Conservation (phyloP, 208 protist genomes). For the Trypanosoma congolense region DNA sequence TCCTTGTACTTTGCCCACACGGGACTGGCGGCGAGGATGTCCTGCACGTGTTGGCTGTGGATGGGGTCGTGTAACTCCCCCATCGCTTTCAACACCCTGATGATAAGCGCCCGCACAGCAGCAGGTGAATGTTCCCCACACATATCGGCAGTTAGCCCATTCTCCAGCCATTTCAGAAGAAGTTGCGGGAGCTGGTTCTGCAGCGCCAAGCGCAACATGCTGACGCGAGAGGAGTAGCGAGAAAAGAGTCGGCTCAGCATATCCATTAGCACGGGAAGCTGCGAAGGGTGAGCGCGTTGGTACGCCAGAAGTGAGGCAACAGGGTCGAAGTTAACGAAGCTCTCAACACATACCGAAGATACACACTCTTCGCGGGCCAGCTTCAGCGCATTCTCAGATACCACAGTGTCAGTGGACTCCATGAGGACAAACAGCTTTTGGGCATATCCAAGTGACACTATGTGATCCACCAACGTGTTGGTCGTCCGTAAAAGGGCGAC, state of each 20-base stretch:
- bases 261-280: slow-evolving; percentile 44
- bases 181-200: slow-evolving; percentile 42
- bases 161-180: slow-evolving; percentile 60
- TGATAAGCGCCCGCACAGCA: slow-evolving; percentile 71
- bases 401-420: slow-evolving; percentile 6
- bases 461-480: slow-evolving; percentile 46
- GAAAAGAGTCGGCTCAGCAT: slow-evolving; percentile 53
- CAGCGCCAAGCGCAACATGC: slow-evolving; percentile 24
- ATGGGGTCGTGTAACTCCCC: slow-evolving; percentile 35
- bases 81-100: slow-evolving; percentile 86
- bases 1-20: slow-evolving; percentile 87
- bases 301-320: slow-evolving; percentile 41
- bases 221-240: slow-evolving; percentile 27
- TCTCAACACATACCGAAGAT: slow-evolving; percentile 58
- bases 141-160: slow-evolving; percentile 32
- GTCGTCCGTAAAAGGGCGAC: slow-evolving; percentile 44
- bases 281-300: slow-evolving; percentile 15
- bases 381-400: slow-evolving; percentile 32
- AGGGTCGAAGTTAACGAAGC: slow-evolving; percentile 33
- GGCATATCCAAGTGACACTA: slow-evolving; percentile 64
- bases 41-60: slow-evolving; percentile 29
- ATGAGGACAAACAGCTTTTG: slow-evolving; percentile 51
- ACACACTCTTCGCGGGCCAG: slow-evolving; percentile 55
- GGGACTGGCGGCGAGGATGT: slow-evolving; percentile 42
- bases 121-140: slow-evolving; percentile 33